Evolutionary conservation across 129 eudicot species (phyloP).

Genomic region (Apium graveolens): DNA sequence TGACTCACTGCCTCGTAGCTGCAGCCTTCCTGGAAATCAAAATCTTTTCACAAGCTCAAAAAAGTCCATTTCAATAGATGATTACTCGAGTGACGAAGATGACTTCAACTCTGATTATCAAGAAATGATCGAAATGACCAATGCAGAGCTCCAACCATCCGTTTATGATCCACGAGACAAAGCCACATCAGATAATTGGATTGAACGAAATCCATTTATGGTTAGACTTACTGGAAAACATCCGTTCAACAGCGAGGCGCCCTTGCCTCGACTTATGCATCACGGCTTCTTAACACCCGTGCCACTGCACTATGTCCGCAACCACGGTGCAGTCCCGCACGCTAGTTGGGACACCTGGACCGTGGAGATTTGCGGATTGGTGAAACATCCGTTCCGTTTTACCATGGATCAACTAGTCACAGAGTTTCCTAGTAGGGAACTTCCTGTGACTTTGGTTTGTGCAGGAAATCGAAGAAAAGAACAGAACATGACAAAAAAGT

Average conservation of each 20-base stretch:
- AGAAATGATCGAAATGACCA: constrained; percentile 29
- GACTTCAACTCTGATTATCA: constrained; percentile 28
- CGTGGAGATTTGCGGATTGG: constrained; percentile 70
- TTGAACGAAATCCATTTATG: constrained; percentile 62
- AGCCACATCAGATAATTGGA: constrained; percentile 73
- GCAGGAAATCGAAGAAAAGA: constrained; percentile 93
- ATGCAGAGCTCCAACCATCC: constrained; percentile 51
- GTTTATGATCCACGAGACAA: constrained; percentile 54
- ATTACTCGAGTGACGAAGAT: constrained; percentile 39
- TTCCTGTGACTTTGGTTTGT: constrained; percentile 73
- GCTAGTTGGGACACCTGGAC: constrained; percentile 70
- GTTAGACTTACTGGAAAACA: constrained; percentile 92
- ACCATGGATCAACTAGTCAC: constrained; percentile 52
- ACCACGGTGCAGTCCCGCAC: constrained; percentile 78
- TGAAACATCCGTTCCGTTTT: constrained; percentile 48
- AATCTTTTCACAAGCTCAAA: not conserved
- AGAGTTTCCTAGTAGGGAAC: constrained; percentile 50
- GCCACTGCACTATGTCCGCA: constrained; percentile 86
- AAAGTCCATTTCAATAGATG: not conserved
- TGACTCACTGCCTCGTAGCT: constrained; percentile 43
- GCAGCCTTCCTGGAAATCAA: constrained; percentile 3
- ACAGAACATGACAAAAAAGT: constrained; percentile 63
- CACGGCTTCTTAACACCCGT: constrained; percentile 95
- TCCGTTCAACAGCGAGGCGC: constrained; percentile 92
- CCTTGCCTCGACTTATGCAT: constrained; percentile 75